phyloP scores from a whole-genome alignment of 2,329 filamentous ascomycete species.

The Xylaria digitata region DNA sequence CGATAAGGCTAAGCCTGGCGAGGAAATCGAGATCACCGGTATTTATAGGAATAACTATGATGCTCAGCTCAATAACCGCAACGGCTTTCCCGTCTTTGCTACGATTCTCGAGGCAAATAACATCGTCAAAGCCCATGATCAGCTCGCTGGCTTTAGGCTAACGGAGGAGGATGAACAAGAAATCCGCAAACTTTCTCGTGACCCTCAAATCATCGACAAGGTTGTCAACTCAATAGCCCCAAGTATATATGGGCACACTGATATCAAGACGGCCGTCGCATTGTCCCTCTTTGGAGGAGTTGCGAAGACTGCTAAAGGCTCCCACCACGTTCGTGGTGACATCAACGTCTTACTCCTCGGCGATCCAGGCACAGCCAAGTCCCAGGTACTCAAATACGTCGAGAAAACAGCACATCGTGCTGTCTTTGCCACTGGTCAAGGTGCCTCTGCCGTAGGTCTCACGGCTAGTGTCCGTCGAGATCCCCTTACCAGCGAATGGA shows the following conservation, averaged over 20 bases:
- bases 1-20: constrained; percentile 94
- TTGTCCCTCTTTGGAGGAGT: constrained; percentile 95
- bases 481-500: constrained; percentile 96
- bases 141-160: constrained; percentile 94
- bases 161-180: constrained; percentile 94
- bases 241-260: constrained; percentile 95
- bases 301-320: constrained; percentile 87
- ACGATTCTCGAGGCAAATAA: constrained; percentile 98
- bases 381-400: constrained; percentile 95
- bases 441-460: constrained; percentile 95
- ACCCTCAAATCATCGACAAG: constrained; percentile 92
- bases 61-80: constrained; percentile 96
- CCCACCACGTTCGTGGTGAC: constrained; percentile 91
- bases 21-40: constrained; percentile 96
- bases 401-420: constrained; percentile 97
- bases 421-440: constrained; percentile 97
- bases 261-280: constrained; percentile 97
- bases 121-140: constrained; percentile 95
- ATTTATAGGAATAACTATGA: constrained; percentile 99
- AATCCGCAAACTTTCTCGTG: constrained; percentile 87
- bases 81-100: constrained; percentile 97
- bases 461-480: constrained; percentile 96
- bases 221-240: constrained; percentile 93
- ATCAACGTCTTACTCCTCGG: constrained; percentile 97
- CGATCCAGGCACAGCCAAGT: constrained; percentile 98